Evolutionary conservation across 441 rosid genomes (phyloP).

Genomic region (Lepidium campestre): DNA sequence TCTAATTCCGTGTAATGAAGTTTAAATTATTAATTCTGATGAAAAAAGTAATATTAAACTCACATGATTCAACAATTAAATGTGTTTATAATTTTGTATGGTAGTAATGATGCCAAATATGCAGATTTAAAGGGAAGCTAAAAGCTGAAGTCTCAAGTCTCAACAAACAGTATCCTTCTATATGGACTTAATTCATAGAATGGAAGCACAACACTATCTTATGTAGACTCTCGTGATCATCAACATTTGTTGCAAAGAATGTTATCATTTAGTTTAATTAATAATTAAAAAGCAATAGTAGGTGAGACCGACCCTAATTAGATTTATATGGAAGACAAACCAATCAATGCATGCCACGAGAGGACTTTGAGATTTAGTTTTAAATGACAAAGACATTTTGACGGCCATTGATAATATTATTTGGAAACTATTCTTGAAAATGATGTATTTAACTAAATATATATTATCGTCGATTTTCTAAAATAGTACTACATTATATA

Average conservation of each 20-base stretch:
- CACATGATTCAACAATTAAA: too few species aligned
- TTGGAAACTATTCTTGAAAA: not conserved
- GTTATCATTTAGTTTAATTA: not conserved
- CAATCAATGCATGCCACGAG: constrained; percentile 18
- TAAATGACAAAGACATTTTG: constrained; percentile 17
- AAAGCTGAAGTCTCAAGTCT: constrained; percentile 7
- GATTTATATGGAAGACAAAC: constrained; percentile 12
- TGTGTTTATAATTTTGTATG: not conserved
- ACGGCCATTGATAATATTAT: constrained; percentile 8
- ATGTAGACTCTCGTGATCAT: not conserved
- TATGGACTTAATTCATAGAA: constrained; percentile 14
- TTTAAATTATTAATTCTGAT: too few species aligned
- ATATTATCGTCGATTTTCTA: not conserved
- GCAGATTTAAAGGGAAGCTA: not conserved
- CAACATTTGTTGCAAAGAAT: constrained; percentile 10
- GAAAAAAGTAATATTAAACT: too few species aligned
- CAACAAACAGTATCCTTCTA: not conserved
- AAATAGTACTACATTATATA: not conserved
- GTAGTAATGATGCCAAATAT: constrained; percentile 10
- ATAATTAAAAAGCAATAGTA: constrained; percentile 1
- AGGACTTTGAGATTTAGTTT: constrained; percentile 13
- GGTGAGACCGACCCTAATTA: constrained; percentile 18
- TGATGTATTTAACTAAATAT: not conserved
- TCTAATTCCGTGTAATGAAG: too few species aligned
- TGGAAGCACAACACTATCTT: not conserved